Conservation (phyloP, 129 eudicot species). For the Pseudognaphalium luteoalbum region DNA sequence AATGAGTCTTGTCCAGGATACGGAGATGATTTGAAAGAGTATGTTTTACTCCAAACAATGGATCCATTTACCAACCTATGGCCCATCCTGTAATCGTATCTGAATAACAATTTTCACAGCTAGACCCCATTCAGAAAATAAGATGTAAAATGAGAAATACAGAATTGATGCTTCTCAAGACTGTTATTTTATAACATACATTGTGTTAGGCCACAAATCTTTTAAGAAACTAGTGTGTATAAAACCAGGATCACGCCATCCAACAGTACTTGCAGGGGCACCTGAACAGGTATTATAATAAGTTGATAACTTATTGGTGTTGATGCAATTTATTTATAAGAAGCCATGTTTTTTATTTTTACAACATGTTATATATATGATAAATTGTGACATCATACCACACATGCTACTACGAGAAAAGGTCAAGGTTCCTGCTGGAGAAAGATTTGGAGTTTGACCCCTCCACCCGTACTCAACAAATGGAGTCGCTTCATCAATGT, state of each 20-base stretch:
- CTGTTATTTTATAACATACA: slow-evolving; percentile 29
- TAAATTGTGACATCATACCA: slow-evolving; percentile 46
- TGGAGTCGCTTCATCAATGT: slow-evolving; percentile 72
- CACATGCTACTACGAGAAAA: slow-evolving; percentile 62
- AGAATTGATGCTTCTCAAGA: not conserved
- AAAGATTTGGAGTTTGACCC: slow-evolving; percentile 33
- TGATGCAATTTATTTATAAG: not conserved
- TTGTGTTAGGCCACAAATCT: slow-evolving; percentile 68
- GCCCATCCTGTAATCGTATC: slow-evolving; percentile 65
- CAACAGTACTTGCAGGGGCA: slow-evolving; percentile 80
- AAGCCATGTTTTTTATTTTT: not conserved
- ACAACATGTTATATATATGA: not conserved
- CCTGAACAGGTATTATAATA: slow-evolving; percentile 35
- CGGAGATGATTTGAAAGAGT: slow-evolving; percentile 68
- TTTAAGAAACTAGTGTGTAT: slow-evolving; percentile 72
- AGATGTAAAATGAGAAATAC: slow-evolving; percentile 3
- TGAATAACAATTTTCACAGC: slow-evolving; percentile 26
- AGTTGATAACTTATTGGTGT: not conserved
- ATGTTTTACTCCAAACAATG: slow-evolving; percentile 52
- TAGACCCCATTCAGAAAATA: not conserved
- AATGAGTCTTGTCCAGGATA: slow-evolving; percentile 74
- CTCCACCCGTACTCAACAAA: slow-evolving; percentile 64
- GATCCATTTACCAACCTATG: slow-evolving; percentile 57
- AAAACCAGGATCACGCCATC: slow-evolving; percentile 93
- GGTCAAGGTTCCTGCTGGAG: slow-evolving; percentile 78